These are phyloP conservation scores for Larix sibirica DNA, from an alignment of 83 land plant genomes.

Conservation along the genomic window DNA sequence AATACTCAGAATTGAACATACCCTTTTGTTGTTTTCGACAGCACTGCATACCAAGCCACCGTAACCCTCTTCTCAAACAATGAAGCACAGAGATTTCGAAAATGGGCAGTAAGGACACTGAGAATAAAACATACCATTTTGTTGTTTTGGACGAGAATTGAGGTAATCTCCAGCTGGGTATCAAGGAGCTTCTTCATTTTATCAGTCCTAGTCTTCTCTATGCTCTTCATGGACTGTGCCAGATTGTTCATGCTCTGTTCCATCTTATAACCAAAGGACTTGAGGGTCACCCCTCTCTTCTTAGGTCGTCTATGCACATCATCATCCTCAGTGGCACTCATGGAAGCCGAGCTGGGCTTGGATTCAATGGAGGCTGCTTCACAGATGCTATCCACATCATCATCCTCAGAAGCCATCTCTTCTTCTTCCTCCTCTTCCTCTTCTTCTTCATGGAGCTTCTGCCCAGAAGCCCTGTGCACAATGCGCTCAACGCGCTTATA, in stretches of 20 bases:
- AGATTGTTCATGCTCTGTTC: conserved; percentile 6
- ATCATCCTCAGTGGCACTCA: conserved; percentile 13
- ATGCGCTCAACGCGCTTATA: conserved; percentile 9
- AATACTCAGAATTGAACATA: conserved; percentile 10
- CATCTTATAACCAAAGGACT: conserved; percentile 9
- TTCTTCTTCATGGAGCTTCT: conserved; percentile 12
- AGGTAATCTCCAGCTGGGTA: conserved; percentile 17
- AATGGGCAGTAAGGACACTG: not conserved
- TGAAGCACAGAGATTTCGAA: not conserved
- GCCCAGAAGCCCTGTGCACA: conserved; percentile 10
- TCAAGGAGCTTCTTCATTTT: conserved; percentile 12
- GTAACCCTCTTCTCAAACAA: not conserved
- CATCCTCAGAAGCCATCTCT: not conserved
- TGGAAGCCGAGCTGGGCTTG: conserved; percentile 8
- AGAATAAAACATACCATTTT: conserved; percentile 4
- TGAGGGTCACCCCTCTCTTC: conserved; percentile 1
- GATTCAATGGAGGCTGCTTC: conserved; percentile 17
- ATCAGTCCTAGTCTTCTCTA: conserved; percentile 10
- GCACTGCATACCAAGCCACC: too few relatives aligned
- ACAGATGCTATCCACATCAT: conserved; percentile 14
- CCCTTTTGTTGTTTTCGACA: not conserved
- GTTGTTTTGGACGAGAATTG: not conserved
- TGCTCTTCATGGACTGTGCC: conserved; percentile 14
- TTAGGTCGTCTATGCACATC: not conserved
- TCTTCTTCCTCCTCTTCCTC: conserved; percentile 8